A percentile compares a stretch with the other conserved stretches of the same genome.
These are phyloP conservation scores for Solanum dulcamara DNA, from an alignment of 257 asterid species.

Conservation along the genomic window DNA sequence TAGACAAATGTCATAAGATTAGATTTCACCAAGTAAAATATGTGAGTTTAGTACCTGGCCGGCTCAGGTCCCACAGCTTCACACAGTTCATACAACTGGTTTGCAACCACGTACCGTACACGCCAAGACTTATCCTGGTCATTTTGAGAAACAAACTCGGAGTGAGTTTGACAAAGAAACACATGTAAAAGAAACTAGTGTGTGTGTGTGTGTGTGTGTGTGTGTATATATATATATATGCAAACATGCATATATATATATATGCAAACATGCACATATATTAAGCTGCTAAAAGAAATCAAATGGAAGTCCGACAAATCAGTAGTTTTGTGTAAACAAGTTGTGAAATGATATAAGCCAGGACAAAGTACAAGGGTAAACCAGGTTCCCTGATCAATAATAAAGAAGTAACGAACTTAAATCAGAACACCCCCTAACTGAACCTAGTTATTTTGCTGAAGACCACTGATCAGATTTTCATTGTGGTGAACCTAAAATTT, in stretches of 20 bases:
- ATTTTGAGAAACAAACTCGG: not conserved
- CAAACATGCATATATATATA: not conserved
- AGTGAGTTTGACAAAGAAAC: not conserved
- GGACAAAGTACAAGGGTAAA: not conserved
- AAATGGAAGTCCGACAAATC: not conserved
- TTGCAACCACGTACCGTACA: conserved; percentile 96
- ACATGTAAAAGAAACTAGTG: not conserved
- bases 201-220: not conserved
- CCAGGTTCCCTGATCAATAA: not conserved
- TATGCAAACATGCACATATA: not conserved
- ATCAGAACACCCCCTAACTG: not conserved
- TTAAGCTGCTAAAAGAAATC: not conserved
- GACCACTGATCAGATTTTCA: not conserved
- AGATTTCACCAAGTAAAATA: not conserved
- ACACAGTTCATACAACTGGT: conserved; percentile 91
- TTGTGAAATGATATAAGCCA: not conserved
- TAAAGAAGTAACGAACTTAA: not conserved
- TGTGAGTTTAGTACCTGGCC: conserved; percentile 39
- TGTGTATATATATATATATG: too few relatives aligned
- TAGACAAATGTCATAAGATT: not conserved
- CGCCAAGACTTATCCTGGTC: conserved; percentile 98
- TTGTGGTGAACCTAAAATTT: not conserved
- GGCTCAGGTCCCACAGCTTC: conserved; percentile 97
- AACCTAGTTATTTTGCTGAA: not conserved
- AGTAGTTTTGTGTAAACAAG: not conserved